phyloP scores from a whole-genome alignment of 2,329 filamentous ascomycete species.

The Penicillium expansum region DNA sequence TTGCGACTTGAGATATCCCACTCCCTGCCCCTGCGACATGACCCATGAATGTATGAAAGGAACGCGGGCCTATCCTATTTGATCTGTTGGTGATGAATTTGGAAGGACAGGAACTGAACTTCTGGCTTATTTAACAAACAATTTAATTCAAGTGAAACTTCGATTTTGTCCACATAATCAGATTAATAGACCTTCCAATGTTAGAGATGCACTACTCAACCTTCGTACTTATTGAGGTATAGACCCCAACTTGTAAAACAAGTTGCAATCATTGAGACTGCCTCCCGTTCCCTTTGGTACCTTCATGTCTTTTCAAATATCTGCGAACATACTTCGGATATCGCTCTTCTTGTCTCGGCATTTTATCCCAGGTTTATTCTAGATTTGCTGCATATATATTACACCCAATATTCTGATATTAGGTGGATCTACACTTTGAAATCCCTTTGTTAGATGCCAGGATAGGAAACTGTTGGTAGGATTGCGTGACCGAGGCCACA shows the following conservation, averaged over 20 bases:
- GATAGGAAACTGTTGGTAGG: too few relatives aligned
- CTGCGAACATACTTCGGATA: background rate
- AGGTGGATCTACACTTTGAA: too few relatives aligned
- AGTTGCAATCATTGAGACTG: background rate
- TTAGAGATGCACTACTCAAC: background rate
- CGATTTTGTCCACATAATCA: background rate
- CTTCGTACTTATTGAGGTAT: background rate
- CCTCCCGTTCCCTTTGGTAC: background rate
- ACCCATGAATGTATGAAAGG: background rate
- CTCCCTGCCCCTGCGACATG: conserved; percentile 2
- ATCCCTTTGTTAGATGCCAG: too few relatives aligned
- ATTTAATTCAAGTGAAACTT: background rate
- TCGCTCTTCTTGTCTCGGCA: background rate
- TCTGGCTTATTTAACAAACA: background rate
- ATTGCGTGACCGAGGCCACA: too few relatives aligned
- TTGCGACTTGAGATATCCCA: conserved; percentile 11
- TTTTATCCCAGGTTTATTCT: background rate
- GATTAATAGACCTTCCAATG: too few relatives aligned
- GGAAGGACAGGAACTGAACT: background rate
- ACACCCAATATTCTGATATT: background rate
- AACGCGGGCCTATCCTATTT: conserved; percentile 9
- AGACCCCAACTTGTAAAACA: background rate
- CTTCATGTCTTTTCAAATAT: background rate
- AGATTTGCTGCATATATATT: too few relatives aligned
- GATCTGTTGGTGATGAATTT: conserved; percentile 16